A percentile compares a stretch with the other conserved stretches of the same genome.
Conservation (phyloP, 2,329 filamentous ascomycete genomes). For the Nothophoma quercina region DNA sequence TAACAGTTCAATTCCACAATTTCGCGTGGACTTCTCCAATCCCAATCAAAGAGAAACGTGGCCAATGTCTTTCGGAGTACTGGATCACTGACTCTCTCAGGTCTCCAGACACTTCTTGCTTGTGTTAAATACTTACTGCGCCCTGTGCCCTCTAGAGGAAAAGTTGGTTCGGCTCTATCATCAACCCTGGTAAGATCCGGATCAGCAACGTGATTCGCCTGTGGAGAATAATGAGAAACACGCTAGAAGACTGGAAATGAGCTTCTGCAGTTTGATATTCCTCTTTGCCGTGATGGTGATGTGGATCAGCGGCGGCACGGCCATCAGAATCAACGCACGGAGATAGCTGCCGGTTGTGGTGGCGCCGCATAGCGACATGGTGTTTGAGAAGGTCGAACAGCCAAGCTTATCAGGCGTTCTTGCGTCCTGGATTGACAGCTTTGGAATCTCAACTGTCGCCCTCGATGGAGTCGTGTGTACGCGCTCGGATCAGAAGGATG, state of each 20-base stretch:
- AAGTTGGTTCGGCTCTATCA: conserved; percentile 9
- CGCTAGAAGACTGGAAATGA: conserved; percentile 22
- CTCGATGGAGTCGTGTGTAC: background rate
- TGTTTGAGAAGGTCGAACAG: conserved; percentile 8
- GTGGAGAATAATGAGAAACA: conserved; percentile 13
- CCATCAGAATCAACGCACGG: conserved; percentile 1
- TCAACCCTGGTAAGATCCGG: conserved; percentile 4
- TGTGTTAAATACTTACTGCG: conserved; percentile 7
- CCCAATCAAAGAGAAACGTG: conserved; percentile 8
- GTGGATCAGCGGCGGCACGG: conserved; percentile 4
- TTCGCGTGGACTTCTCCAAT: background rate
- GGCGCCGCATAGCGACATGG: background rate
- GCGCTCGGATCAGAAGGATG: conserved; percentile 3
- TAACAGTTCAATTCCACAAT: background rate
- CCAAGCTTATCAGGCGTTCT: conserved; percentile 11
- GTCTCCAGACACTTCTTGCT: too few relatives aligned
- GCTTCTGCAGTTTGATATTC: conserved; percentile 2
- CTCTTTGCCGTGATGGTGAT: conserved; percentile 7
- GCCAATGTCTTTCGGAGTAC: too few relatives aligned
- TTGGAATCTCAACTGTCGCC: background rate
- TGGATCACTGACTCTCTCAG: too few relatives aligned
- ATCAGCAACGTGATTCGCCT: conserved; percentile 17
- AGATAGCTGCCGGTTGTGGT: conserved; percentile 10
- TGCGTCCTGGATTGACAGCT: background rate
- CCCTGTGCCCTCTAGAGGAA: conserved; percentile 1